Conservation (phyloP, 169 alveolate genomes). For the Cyclospora cayetanensis region DNA sequence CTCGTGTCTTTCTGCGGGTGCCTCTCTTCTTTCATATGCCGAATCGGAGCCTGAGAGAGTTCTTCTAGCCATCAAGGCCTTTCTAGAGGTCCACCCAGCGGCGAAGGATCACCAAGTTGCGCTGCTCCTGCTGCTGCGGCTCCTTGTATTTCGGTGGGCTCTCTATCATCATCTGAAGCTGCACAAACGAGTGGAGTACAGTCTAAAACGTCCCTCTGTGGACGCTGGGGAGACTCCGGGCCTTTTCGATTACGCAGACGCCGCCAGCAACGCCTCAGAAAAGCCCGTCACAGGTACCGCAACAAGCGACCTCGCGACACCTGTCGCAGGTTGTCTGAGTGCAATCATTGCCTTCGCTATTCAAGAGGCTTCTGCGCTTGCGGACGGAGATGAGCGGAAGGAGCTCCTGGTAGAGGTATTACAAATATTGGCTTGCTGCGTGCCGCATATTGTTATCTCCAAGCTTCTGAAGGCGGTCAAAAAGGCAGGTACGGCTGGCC, state of each 20-base stretch:
- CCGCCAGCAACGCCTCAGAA: too few relatives aligned
- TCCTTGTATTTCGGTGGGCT: slow-evolving; percentile 16
- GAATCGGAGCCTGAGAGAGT: not conserved
- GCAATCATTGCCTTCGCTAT: not conserved
- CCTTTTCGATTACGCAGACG: too few relatives aligned
- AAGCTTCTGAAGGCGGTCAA: slow-evolving; percentile 19
- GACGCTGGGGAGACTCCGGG: not conserved
- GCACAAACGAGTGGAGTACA: not conserved
- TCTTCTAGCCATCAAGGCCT: not conserved
- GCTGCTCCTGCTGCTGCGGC: slow-evolving; percentile 59
- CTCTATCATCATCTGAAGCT: not conserved
- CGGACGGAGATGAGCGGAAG: not conserved
- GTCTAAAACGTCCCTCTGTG: not conserved
- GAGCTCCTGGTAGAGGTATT: slow-evolving; percentile 42
- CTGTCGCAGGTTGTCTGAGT: not conserved
- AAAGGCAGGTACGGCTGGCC: not conserved
- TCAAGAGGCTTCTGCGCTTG: slow-evolving; percentile 12
- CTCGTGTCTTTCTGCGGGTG: slow-evolving; percentile 1
- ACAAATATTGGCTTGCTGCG: not conserved
- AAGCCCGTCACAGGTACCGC: too few relatives aligned
- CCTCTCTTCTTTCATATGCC: slow-evolving; percentile 1
- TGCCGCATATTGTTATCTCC: not conserved
- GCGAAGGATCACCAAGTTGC: slow-evolving; percentile 35
- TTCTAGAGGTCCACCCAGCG: slow-evolving; percentile 1
- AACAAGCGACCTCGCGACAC: too few relatives aligned